Conservation (phyloP, 306 rosid species). For the Quercus agrifolia region DNA sequence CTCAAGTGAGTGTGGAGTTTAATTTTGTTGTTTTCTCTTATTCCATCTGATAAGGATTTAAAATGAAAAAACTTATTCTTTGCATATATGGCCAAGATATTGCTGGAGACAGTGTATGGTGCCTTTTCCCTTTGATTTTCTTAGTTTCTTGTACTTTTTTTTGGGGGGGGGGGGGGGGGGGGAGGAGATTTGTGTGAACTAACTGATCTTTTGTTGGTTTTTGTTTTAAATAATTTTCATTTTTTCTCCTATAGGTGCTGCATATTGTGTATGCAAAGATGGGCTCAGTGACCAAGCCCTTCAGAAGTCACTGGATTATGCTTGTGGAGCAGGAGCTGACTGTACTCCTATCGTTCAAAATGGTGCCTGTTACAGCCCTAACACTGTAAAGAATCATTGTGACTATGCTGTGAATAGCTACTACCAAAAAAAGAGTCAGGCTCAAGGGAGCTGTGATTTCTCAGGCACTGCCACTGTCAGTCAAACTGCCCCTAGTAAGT, state of each 20-base stretch:
- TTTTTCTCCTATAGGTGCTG: conserved; percentile 44
- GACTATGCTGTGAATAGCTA: conserved; percentile 89
- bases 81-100: background rate
- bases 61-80: background rate
- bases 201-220: background rate
- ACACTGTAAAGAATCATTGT: conserved; percentile 87
- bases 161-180: background rate
- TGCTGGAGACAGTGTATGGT: background rate
- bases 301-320: conserved; percentile 82
- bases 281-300: conserved; percentile 63
- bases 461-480: conserved; percentile 48
- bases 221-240: background rate
- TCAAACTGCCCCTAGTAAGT: conserved; percentile 63
- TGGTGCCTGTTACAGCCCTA: conserved; percentile 80
- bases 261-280: conserved; percentile 80
- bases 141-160: background rate
- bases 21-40: background rate
- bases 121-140: background rate
- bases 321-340: conserved; percentile 98
- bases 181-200: conserved; percentile 23
- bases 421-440: conserved; percentile 68
- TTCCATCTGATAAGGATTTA: background rate
- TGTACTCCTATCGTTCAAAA: conserved; percentile 54
- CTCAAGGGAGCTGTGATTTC: conserved; percentile 78
- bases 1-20: background rate